Base-by-base conservation (phyloP, 805 yeast genomes). In the Dipodascus albidus region DNA sequence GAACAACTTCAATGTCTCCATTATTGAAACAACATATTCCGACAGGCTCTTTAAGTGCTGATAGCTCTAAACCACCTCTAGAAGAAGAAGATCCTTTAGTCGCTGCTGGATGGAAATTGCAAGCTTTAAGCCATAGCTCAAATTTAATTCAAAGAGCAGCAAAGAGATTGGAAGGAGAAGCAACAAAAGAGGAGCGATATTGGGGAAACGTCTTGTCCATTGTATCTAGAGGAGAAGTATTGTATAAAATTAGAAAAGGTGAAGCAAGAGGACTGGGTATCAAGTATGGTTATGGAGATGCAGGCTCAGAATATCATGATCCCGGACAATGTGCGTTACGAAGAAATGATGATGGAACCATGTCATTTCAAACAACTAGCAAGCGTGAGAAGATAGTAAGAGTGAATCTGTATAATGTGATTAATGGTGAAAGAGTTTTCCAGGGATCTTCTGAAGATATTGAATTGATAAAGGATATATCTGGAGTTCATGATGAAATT, bases 281-380 rank as follows among this genome's bases (percentile, higher is more conserved):
- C 38, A 87, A 86, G 61, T 93, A 85, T 63, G 98, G 98, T 0
- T 91, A 79, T 69, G 90, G 85, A 17, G 97, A 90, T 66, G 81
- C 95, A 0, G 99, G 98, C 0, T 86, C 96, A 0, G 78, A 73
- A 20, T 87, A 80, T 61, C 72, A 70, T 54, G 90, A 87, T 60
- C 76, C 78, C 58, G 97, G 97, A 1, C 68, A 83, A 47, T 97
- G 95, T 0, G 66, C 85, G 0, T 68, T 89, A 57, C 76, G 80
- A 50, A 80, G 82, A 53, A 68, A 76, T 31, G 57, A 64, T 22
- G 69, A 70, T 21, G 78, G 86, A 15, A 72, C 71, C 33, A 65
- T 78, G 23, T 55, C 62, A 8, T 73, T 78, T 59, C 70, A 67
- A 52, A 62, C 64, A 33, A 74, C 67, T 52, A 67, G 62, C 14